Evolutionary conservation across 176 grass and related monocot genomes (phyloP).

Genomic region (Phoenix dactylifera): DNA sequence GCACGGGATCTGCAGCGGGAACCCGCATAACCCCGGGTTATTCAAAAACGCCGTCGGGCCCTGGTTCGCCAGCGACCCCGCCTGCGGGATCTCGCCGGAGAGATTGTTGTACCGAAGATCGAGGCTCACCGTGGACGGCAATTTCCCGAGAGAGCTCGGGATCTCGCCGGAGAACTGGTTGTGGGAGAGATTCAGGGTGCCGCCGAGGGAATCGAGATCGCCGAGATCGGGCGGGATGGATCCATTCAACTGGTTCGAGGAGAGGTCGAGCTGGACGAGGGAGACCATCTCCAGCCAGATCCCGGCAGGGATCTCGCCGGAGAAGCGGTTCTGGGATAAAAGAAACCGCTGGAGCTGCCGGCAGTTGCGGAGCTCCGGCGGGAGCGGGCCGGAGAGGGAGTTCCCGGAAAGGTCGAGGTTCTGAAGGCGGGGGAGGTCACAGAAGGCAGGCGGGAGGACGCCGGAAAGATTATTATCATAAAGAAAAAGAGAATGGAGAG

Average conservation of each 20-base stretch:
- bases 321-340: slow-evolving; percentile 26
- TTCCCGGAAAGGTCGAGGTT: slow-evolving; percentile 50
- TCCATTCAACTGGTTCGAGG: slow-evolving; percentile 46
- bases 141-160: slow-evolving; percentile 38
- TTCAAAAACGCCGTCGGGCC: slow-evolving; percentile 71
- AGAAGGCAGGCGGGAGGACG: slow-evolving; percentile 38
- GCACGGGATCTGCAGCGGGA: slow-evolving; percentile 84
- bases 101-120: slow-evolving; percentile 84
- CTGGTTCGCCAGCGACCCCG: slow-evolving; percentile 65
- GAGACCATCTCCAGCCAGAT: slow-evolving; percentile 41
- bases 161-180: slow-evolving; percentile 58
- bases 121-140: slow-evolving; percentile 62
- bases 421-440: slow-evolving; percentile 33
- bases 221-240: slow-evolving; percentile 51
- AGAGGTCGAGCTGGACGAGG: slow-evolving; percentile 72
- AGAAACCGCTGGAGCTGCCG: slow-evolving; percentile 48
- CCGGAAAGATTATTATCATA: slow-evolving; percentile 68
- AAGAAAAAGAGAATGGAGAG: slow-evolving; percentile 77
- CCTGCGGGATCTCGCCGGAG: slow-evolving; percentile 76
- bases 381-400: slow-evolving; percentile 33
- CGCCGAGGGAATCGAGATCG: slow-evolving; percentile 39
- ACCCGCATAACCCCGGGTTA: slow-evolving; percentile 63
- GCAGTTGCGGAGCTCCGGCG: slow-evolving; percentile 36
- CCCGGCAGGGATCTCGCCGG: slow-evolving; percentile 27
- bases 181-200: slow-evolving; percentile 58